Base-by-base conservation (phyloP, 768 basidiomycete species). In the Boletus patriciae region DNA sequence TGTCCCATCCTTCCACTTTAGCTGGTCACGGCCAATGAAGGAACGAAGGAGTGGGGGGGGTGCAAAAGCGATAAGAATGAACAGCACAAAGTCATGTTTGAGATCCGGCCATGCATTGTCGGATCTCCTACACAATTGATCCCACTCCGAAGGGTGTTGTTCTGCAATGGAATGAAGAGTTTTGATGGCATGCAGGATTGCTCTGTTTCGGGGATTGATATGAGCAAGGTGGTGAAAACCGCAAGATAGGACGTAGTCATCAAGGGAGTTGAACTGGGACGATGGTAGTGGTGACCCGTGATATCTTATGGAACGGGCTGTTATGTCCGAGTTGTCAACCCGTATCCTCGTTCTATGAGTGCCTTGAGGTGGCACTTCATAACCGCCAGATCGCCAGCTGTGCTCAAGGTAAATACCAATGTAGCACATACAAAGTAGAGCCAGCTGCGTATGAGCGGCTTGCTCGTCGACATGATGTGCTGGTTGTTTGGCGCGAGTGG, bases 401-500 rank as follows among this genome's bases (percentile, higher is more conserved):
- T 29, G 33, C 6, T 41, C 27, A 6, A 61, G 37, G 38, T 18
- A 51, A 12, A 42, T 4, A 6, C 23, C 1, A 4, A 61, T 31
- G 23, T 58, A 58, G 33, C 29, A 33, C 31, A 61, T 53, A 25
- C 57, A 61, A 33, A 43, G 34, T 3, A 44, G n/a, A 15, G 48
- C 52, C 21, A 61, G 34, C 9, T 38, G 52, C 7, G 27, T 41
- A n/a, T 61, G 52, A 18, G 57, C 47, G 13, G 9, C 33, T 27
- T 53, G 25, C 15, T 16, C 3, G 12, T 46, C 9, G 4, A 61
- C 31, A 10, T 59, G 34, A 40, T 46, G 50, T 12, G 8, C 18
- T 8, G 49, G 43, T 11, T 37, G 11, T 12, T 33, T 25, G 16
- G 6, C 12, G 4, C 18, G 23, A 27, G 47, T 42, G 3, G 27